Conservation (phyloP, 2,329 filamentous ascomycete species). For the Claviceps humidiphila region DNA sequence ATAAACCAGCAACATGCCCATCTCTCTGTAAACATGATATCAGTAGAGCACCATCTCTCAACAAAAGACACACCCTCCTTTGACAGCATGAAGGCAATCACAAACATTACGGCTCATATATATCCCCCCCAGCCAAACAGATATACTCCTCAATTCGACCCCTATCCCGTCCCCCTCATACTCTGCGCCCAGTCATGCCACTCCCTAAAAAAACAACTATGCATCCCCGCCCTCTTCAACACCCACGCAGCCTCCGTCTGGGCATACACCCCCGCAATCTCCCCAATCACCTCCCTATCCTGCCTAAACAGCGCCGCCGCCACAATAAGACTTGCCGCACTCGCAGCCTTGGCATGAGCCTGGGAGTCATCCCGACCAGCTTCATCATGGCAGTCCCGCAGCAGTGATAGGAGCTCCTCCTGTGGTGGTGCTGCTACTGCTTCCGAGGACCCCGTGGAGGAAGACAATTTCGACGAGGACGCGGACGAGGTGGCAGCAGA, state of each 20-base stretch:
- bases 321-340: constrained; percentile 55
- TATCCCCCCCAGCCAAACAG: not conserved
- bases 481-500: too few relatives aligned
- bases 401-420: constrained; percentile 39
- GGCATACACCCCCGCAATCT: constrained; percentile 51
- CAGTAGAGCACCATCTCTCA: too few relatives aligned
- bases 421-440: not conserved
- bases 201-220: constrained; percentile 54
- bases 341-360: constrained; percentile 61
- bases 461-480: too few relatives aligned
- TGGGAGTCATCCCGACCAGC: constrained; percentile 51
- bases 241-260: constrained; percentile 46
- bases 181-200: constrained; percentile 62
- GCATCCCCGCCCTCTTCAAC: constrained; percentile 43
- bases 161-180: constrained; percentile 16
- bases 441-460: not conserved
- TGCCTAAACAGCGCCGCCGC: constrained; percentile 46
- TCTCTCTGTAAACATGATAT: too few relatives aligned
- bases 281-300: constrained; percentile 37
- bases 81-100: too few relatives aligned
- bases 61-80: too few relatives aligned
- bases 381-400: constrained; percentile 57
- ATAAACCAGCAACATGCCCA: too few relatives aligned
- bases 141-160: not conserved
- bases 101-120: too few relatives aligned